phyloP scores from a whole-genome alignment of 805 yeast genomes.

The Starmerella kuoi region DNA sequence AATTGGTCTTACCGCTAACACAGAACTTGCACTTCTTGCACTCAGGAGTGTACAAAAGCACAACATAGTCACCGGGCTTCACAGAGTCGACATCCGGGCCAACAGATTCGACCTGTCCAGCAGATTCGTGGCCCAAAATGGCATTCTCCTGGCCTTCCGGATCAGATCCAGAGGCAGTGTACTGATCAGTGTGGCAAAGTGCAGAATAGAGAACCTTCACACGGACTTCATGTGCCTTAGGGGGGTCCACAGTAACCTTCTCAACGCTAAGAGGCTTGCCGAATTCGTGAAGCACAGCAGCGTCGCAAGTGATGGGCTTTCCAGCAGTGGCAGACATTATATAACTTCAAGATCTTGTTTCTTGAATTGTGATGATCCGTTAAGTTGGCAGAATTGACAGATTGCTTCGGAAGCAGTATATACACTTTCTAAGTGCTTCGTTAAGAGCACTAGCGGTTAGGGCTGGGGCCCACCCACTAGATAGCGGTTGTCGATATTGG shows the following conservation, averaged over 20 bases:
- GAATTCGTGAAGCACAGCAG: slow-evolving; percentile 98
- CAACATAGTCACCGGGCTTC: slow-evolving; percentile 85
- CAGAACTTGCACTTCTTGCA: slow-evolving; percentile 93
- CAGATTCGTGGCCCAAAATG: slow-evolving; percentile 95
- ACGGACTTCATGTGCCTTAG: slow-evolving; percentile 95
- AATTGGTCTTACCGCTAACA: slow-evolving; percentile 85
- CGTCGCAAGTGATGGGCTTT: slow-evolving; percentile 61
- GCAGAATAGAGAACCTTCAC: slow-evolving; percentile 79
- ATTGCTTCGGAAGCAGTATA: too few relatives aligned
- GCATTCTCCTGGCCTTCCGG: slow-evolving; percentile 95
- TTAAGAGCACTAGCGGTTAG: too few relatives aligned
- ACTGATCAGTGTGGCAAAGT: slow-evolving; percentile 98
- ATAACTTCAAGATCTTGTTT: background rate
- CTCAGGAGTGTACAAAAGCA: slow-evolving; percentile 93
- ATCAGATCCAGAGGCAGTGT: slow-evolving; percentile 85
- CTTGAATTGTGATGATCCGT: too few relatives aligned
- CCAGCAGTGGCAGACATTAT: slow-evolving; percentile 8
- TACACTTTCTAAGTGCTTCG: too few relatives aligned
- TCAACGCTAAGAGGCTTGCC: slow-evolving; percentile 64
- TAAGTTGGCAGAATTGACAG: too few relatives aligned
- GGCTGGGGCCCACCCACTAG: too few relatives aligned
- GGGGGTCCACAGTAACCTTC: slow-evolving; percentile 81
- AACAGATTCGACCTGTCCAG: slow-evolving; percentile 87
- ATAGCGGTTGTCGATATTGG: too few relatives aligned
- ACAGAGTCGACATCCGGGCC: slow-evolving; percentile 91